A percentile compares a stretch with the other conserved stretches of the same genome.
These are phyloP conservation scores for Tetrahymena thermophila DNA, from an alignment of 73 alveolate genomes.

Conservation along the genomic window DNA sequence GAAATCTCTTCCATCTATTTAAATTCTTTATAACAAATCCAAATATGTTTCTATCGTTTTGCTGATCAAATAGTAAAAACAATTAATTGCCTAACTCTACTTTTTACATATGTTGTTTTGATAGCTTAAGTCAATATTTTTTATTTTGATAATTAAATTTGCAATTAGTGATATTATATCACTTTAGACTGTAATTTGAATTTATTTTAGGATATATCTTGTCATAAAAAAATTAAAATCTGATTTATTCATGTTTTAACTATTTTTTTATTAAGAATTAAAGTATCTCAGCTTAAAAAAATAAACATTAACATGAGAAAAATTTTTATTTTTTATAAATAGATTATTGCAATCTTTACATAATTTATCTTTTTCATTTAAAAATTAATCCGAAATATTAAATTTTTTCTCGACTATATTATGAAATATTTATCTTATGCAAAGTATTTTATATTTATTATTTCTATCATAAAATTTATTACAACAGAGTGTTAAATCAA, in stretches of 20 bases:
- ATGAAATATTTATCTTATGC: background rate
- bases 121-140: no score
- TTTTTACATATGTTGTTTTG: no score
- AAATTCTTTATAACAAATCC: background rate
- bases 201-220: background rate
- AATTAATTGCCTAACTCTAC: background rate
- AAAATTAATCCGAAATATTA: background rate
- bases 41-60: background rate
- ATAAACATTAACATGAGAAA: background rate
- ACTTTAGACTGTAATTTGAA: background rate
- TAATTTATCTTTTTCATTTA: no score
- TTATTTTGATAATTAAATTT: background rate
- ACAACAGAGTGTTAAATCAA: background rate
- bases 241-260: background rate
- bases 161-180: background rate
- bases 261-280: background rate
- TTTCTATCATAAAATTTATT: background rate
- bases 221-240: no score
- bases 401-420: background rate
- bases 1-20: background rate
- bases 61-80: background rate
- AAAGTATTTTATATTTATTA: no score
- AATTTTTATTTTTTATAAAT: no score
- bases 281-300: background rate
- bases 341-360: background rate